Evolutionary conservation across 495 filamentous ascomycete species (phyloP).

Genomic region (Tuber indicum): DNA sequence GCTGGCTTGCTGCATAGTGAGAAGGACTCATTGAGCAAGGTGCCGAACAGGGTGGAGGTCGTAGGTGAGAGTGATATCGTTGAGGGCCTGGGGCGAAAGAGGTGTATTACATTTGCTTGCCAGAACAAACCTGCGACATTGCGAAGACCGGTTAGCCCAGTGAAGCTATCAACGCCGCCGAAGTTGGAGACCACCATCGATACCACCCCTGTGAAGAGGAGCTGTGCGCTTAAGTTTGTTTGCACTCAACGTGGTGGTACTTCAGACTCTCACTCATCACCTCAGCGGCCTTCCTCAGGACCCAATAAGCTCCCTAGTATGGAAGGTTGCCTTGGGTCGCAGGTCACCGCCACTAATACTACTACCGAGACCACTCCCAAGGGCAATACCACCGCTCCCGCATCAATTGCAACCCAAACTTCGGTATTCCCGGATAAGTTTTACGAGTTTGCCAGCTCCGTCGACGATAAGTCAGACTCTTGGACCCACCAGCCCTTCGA

Average conservation of each 20-base stretch:
- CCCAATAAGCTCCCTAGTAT: conserved; percentile 7
- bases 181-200: conserved; percentile 7
- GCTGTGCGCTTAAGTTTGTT: conserved; percentile 39
- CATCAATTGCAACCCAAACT: conserved; percentile 15
- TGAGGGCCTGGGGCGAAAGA: conserved; percentile 62
- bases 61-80: conserved; percentile 39
- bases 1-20: conserved; percentile 25
- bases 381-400: conserved; percentile 3
- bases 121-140: conserved; percentile 42
- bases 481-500: conserved; percentile 41
- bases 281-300: conserved; percentile 17
- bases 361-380: conserved; percentile 12
- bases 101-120: conserved; percentile 92
- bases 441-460: conserved; percentile 77
- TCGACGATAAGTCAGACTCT: conserved; percentile 39
- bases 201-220: conserved; percentile 17
- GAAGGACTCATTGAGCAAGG: conserved; percentile 21
- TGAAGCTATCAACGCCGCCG: conserved; percentile 5
- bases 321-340: not conserved
- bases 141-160: not conserved
- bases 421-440: conserved; percentile 48
- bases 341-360: conserved; percentile 6
- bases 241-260: conserved; percentile 30
- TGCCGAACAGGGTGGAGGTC: conserved; percentile 28
- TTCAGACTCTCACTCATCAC: conserved; percentile 25